Base-by-base conservation (phyloP, 2,329 filamentous ascomycete genomes). In the Escovopsis weberi region DNA sequence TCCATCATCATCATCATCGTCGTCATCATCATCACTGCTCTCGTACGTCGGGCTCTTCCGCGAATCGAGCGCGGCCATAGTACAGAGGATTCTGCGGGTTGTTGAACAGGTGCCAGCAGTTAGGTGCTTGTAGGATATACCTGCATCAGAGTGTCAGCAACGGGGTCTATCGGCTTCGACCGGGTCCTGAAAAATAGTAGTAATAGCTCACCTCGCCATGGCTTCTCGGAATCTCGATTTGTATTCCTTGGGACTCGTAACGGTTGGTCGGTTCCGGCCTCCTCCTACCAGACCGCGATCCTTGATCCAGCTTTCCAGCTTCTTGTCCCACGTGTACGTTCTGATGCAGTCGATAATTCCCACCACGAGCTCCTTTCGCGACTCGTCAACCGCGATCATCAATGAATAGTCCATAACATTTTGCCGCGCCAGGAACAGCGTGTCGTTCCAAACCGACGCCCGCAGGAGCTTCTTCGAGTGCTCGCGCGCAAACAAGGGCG, bases 301-400 rank as follows among this genome's bases (percentile, higher is more conserved):
- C 63, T 98, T 98, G 72, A 98, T 95, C 91, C 91, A 98, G 43
- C 82, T 91, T 66, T 98, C 91, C n/a, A 98, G 75, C 59, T 95
- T 95, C 71, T 98, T 98, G 67, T 98, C 91, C 87, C 91, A 98
- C 0, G 91, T 98, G 59, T 96, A 98, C 0, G 91, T 98, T 43
- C 91, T 79, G 51, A 98, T 96, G 59, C 91, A 96, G 60, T 98
- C 89, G 50, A 98, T 96, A 55, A 98, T 96, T 4, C 91, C 91
- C 2, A 98, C 88, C 12, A 96, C 86, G 12, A 98, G 75, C 63
- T 98, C 89, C 54, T 89, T 88, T 48, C 79, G 76, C 33, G 73
- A 72, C 59, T 95, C 91, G 55, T 98, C 89, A 37, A 98, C 93
- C 1, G 89, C 93, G 43, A 95, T 88, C 91, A 98, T 98, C 37